A percentile compares a stretch with the other conserved stretches of the same genome.
phyloP scores from a whole-genome alignment of 768 basidiomycete genomes.

The Podaxis sp. region DNA sequence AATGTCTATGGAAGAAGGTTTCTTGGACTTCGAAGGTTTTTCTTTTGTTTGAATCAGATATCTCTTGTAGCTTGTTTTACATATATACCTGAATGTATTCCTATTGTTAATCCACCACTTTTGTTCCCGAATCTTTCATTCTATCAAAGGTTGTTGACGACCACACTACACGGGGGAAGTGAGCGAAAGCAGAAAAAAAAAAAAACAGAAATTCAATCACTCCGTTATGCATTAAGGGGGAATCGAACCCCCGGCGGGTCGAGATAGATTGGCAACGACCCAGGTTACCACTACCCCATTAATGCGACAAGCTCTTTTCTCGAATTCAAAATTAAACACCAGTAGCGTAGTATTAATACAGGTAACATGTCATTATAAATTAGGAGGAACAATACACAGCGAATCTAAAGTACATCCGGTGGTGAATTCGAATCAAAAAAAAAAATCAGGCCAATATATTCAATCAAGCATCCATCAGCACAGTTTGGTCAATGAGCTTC shows the following conservation, averaged over 20 bases:
- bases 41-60: conserved; percentile 10
- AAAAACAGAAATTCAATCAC: background rate
- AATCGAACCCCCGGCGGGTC: conserved; percentile 90
- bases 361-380: background rate
- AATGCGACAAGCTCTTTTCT: background rate
- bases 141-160: no score
- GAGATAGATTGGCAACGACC: conserved; percentile 32
- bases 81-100: no score
- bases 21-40: conserved; percentile 73
- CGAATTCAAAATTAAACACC: background rate
- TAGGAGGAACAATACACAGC: background rate
- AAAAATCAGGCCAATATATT: background rate
- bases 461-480: conserved; percentile 13
- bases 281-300: conserved; percentile 24
- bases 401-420: background rate
- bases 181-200: background rate
- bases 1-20: conserved; percentile 73
- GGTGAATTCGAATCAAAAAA: background rate
- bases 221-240: conserved; percentile 55
- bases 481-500: conserved; percentile 17
- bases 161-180: background rate
- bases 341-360: background rate
- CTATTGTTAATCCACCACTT: no score
- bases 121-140: no score
- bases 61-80: no score